Evolutionary conservation across 2,329 filamentous ascomycete species (phyloP).

Genomic region (Camptophora hylomeconis): DNA sequence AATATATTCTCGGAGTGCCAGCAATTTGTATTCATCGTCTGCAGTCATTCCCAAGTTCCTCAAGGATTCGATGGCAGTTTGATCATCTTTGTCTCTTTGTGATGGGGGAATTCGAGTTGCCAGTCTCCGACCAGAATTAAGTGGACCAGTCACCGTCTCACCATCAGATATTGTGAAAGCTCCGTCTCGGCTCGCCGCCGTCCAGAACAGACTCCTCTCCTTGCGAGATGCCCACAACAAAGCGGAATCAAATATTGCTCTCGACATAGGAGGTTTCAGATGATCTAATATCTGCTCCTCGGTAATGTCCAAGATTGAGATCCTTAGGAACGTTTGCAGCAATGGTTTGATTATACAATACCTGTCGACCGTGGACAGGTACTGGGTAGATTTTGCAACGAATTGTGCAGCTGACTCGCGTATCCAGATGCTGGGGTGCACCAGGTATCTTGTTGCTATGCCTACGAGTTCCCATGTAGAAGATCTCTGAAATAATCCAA

Average conservation of each 20-base stretch:
- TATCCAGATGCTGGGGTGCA: slow-evolving; percentile 94
- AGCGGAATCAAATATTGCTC: slow-evolving; percentile 72
- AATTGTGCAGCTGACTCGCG: slow-evolving; percentile 80
- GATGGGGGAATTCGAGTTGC: slow-evolving; percentile 26
- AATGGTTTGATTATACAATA: slow-evolving; percentile 74
- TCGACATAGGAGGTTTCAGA: slow-evolving; percentile 67
- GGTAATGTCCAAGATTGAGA: slow-evolving; percentile 53
- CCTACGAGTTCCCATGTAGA: slow-evolving; percentile 83
- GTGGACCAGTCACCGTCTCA: slow-evolving; percentile 34
- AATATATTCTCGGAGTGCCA: slow-evolving; percentile 79
- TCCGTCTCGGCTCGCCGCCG: slow-evolving; percentile 54
- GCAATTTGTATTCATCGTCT: slow-evolving; percentile 82
- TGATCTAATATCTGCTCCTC: slow-evolving; percentile 67
- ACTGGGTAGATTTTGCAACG: slow-evolving; percentile 61
- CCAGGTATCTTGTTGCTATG: slow-evolving; percentile 68
- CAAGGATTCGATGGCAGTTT: slow-evolving; percentile 78
- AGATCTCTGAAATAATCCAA: slow-evolving; percentile 73
- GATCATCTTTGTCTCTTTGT: slow-evolving; percentile 78
- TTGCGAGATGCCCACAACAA: slow-evolving; percentile 72
- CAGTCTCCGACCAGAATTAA: slow-evolving; percentile 43
- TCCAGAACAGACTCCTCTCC: slow-evolving; percentile 82
- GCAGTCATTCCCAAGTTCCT: slow-evolving; percentile 66
- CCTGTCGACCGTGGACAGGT: slow-evolving; percentile 65
- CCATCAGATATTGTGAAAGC: slow-evolving; percentile 54
- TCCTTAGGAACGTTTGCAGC: slow-evolving; percentile 68